A percentile compares a stretch with the other conserved stretches of the same genome.
Evolutionary conservation across 768 basidiomycete genomes (phyloP).

Genomic region (Termitomyces sp.): DNA sequence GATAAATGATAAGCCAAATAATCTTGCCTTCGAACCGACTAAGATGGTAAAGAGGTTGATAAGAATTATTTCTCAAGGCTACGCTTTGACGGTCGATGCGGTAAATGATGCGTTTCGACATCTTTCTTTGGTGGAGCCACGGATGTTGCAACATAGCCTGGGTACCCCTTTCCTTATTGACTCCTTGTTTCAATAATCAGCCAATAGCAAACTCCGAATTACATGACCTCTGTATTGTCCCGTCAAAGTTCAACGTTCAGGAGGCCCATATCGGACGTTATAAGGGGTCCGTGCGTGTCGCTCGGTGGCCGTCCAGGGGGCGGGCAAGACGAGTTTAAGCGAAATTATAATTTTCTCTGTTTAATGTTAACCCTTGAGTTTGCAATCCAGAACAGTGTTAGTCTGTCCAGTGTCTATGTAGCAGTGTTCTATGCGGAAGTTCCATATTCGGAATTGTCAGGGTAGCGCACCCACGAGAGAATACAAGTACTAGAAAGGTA

Average conservation of each 20-base stretch:
- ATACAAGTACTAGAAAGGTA: background rate
- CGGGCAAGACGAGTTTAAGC: background rate
- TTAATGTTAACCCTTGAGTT: conserved; percentile 1
- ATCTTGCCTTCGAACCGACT: background rate
- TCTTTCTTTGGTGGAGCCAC: background rate
- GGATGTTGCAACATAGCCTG: conserved; percentile 1
- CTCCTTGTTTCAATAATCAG: conserved; percentile 4
- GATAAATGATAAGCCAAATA: conserved; percentile 11
- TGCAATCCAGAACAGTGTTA: background rate
- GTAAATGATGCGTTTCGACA: conserved; percentile 4
- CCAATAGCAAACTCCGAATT: background rate
- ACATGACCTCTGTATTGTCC: no score
- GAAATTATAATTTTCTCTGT: background rate
- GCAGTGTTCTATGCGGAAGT: conserved; percentile 12
- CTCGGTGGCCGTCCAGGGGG: background rate
- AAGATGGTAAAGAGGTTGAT: conserved; percentile 8
- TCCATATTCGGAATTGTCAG: conserved; percentile 7
- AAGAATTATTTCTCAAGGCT: background rate
- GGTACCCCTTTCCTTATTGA: background rate
- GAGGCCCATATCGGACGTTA: background rate
- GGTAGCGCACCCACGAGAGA: background rate
- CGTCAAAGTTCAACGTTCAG: background rate
- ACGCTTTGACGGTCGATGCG: background rate
- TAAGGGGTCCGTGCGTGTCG: background rate
- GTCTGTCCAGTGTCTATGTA: background rate